Base-by-base conservation (phyloP, 2,329 filamentous ascomycete genomes). In the Plectosphaerella sp. region DNA sequence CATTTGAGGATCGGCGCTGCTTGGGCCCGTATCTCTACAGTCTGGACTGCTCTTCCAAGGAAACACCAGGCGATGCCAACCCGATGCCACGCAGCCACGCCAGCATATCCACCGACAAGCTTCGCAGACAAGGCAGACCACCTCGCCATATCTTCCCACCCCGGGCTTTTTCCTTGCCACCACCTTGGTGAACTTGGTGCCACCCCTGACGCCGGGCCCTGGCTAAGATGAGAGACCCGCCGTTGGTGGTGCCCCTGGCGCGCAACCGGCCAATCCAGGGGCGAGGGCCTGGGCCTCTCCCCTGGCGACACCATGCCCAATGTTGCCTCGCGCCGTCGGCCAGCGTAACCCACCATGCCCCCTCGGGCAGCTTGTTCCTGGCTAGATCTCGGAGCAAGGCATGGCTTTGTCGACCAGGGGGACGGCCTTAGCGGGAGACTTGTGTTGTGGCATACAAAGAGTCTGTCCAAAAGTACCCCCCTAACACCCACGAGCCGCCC, bases 401-500 rank as follows among this genome's bases (percentile, higher is more conserved):
- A 15, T 10, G 47, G 15, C 47, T 37, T 20, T 28, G 47, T 22
- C 39, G 47, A 48, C 16, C 33, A 35, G 47, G 35, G 28, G 28
- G 28, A 33, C 28, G 28, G 28, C 11, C 28, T 3, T 33, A 33
- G 28, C 28, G 28, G 8, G 28, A 12, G 4, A 33, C 28, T 33
- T 33, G 15, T 18, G n/a, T n/a, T n/a, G n/a, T 16, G 39, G 5
- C 39, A 5, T 18, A 42, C 15, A 39, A 42, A 20, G 39, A 7
- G 9, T 5, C 18, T 18, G 39, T n/a, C 15, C 39, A 10, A n/a
- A 5, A 22, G 47, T 48, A 35, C 18, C 47, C 11, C 18, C 6
- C 47, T 48, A 48, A 48, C 47, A 54, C 51, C 49, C 16, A 18
- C 41, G n/a, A 20, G 41, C n/a, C 41, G n/a, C 41, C 16, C 28